phyloP scores from a whole-genome alignment of 2,329 filamentous ascomycete genomes.

The Gyromitra esculenta region DNA sequence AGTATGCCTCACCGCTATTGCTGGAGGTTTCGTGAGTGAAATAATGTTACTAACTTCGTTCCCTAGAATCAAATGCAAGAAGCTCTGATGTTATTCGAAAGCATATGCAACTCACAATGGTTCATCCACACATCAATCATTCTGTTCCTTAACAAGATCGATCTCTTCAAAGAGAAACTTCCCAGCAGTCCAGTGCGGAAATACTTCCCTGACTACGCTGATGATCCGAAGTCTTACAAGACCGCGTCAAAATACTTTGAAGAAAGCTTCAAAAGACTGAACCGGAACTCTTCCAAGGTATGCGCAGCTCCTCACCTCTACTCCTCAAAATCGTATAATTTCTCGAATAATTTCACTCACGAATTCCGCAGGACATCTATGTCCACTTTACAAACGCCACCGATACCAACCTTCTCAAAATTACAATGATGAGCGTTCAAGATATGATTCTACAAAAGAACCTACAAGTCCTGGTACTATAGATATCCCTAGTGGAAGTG shows the following conservation, averaged over 20 bases:
- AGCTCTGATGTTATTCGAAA: constrained; percentile 86
- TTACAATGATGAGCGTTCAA: constrained; percentile 85
- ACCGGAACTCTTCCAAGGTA: constrained; percentile 68
- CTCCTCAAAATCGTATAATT: not conserved
- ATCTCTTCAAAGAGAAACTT: constrained; percentile 82
- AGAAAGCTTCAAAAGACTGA: constrained; percentile 80
- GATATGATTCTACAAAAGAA: constrained; percentile 66
- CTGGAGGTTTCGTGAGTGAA: constrained; percentile 33
- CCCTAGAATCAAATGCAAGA: constrained; percentile 88
- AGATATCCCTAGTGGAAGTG: constrained; percentile 36
- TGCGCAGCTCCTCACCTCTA: not conserved
- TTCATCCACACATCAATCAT: constrained; percentile 84
- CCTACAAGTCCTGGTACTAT: constrained; percentile 57
- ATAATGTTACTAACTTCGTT: constrained; percentile 10
- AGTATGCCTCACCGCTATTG: constrained; percentile 67
- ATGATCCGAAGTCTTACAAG: constrained; percentile 75
- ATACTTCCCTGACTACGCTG: constrained; percentile 82
- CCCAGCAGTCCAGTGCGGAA: constrained; percentile 74
- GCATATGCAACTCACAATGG: constrained; percentile 86
- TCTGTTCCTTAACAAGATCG: constrained; percentile 88
- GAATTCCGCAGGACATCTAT: constrained; percentile 64
- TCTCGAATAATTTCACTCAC: constrained; percentile 4
- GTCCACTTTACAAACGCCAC: constrained; percentile 70
- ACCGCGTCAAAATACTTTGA: constrained; percentile 82
- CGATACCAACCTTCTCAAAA: constrained; percentile 79